phyloP scores from a whole-genome alignment of 202 grass and related monocot species.

The Tripidium arundinaceum region DNA sequence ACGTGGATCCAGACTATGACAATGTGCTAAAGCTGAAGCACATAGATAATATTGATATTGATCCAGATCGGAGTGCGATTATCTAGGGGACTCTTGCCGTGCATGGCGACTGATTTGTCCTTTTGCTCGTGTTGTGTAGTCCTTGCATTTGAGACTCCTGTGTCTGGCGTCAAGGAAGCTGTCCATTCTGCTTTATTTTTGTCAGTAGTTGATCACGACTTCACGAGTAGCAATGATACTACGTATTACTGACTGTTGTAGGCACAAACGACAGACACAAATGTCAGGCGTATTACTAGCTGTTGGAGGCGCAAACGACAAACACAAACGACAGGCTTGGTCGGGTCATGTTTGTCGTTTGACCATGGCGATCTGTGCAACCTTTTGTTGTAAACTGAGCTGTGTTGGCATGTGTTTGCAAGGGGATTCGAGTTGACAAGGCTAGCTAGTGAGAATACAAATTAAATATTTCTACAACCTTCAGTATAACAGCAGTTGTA shows the following conservation, averaged over 20 bases:
- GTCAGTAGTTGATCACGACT: not conserved
- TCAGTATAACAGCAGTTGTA: too few relatives aligned
- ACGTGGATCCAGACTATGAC: constrained; percentile 4
- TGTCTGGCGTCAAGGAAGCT: not conserved
- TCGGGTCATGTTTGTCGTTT: too few relatives aligned
- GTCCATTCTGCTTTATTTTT: not conserved
- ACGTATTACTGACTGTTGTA: not conserved
- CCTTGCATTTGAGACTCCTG: not conserved
- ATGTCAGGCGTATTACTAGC: too few relatives aligned
- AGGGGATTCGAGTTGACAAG: not conserved
- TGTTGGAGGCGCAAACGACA: too few relatives aligned
- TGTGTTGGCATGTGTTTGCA: too few relatives aligned
- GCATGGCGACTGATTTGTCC: not conserved
- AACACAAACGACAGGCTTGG: not conserved
- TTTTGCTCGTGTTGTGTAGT: not conserved
- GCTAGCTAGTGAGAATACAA: not conserved
- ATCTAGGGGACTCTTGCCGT: not conserved
- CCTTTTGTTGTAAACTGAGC: too few relatives aligned
- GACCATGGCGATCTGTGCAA: too few relatives aligned
- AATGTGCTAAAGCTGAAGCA: not conserved
- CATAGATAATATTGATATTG: too few relatives aligned
- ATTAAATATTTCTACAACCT: not conserved
- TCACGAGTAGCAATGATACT: not conserved
- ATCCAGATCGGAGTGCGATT: not conserved
- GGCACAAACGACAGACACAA: too few relatives aligned